These are phyloP conservation scores for Strobilomyces confusus DNA, from an alignment of 768 basidiomycete genomes.

Conservation along the genomic window DNA sequence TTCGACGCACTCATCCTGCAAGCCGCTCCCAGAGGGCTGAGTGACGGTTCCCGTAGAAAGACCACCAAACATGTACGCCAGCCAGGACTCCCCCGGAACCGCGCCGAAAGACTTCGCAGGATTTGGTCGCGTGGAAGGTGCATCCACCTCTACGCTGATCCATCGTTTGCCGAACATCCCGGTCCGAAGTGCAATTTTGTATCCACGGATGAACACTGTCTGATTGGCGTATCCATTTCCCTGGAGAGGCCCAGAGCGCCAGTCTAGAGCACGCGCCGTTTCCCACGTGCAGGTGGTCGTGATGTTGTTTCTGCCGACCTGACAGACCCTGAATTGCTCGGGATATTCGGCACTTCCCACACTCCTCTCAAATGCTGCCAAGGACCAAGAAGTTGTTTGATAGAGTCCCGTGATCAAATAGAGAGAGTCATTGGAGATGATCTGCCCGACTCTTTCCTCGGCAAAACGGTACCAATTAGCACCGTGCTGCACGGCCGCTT, in stretches of 20 bases:
- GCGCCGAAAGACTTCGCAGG: background rate
- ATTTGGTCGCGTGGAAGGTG: background rate
- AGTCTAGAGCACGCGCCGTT: constrained; percentile 1
- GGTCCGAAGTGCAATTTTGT: constrained; percentile 17
- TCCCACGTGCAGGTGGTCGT: constrained; percentile 11
- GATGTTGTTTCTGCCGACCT: background rate
- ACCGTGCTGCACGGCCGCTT: constrained; percentile 19
- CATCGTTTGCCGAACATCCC: background rate
- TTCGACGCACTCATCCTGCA: background rate
- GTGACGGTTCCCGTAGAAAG: background rate
- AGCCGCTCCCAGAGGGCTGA: background rate
- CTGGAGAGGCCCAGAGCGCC: constrained; percentile 8
- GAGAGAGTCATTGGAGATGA: constrained; percentile 22
- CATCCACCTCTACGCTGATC: background rate
- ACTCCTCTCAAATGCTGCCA: constrained; percentile 18
- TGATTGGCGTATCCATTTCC: constrained; percentile 16
- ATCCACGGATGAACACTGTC: constrained; percentile 26
- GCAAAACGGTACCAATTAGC: constrained; percentile 28
- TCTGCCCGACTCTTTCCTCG: constrained; percentile 9
- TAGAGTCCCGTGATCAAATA: constrained; percentile 24
- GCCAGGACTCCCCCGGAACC: background rate
- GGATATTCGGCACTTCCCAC: background rate
- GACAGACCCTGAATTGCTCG: constrained; percentile 7
- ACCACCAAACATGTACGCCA: background rate
- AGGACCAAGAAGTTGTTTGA: constrained; percentile 23